Percentiles rank a stretch among this genome's conserved stretches.
These are phyloP conservation scores for Parachaetomium inaequale DNA, from an alignment of 495 filamentous ascomycete genomes.

Conservation along the genomic window DNA sequence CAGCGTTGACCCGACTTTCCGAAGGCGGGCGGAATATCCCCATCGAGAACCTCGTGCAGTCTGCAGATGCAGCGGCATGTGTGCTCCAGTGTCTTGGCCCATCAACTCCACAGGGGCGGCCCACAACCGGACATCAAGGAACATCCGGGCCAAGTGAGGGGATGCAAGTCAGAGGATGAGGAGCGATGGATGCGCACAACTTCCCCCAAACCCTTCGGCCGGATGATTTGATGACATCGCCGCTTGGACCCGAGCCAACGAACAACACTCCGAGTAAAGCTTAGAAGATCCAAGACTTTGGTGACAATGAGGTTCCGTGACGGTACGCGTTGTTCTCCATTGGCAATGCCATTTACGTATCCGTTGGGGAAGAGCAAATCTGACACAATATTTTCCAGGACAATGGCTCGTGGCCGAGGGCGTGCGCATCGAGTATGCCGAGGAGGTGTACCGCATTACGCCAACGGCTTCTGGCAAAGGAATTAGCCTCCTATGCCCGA, in stretches of 20 bases:
- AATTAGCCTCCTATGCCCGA: constrained; percentile 49
- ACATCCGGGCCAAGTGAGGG: not conserved
- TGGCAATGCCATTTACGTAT: not conserved
- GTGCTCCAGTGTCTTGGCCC: not conserved
- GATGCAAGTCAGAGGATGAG: too few species aligned
- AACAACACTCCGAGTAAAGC: not conserved
- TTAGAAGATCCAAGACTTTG: not conserved
- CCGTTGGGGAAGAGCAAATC: not conserved
- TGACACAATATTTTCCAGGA: not conserved
- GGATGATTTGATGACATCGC: not conserved
- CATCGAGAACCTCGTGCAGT: constrained; percentile 2
- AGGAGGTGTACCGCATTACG: constrained; percentile 49
- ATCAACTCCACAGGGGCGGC: not conserved
- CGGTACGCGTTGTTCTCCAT: not conserved
- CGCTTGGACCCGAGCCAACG: too few species aligned
- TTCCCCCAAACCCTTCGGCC: not conserved
- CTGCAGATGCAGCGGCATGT: not conserved
- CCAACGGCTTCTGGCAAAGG: constrained; percentile 35
- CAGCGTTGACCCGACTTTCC: not conserved
- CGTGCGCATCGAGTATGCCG: constrained; percentile 51
- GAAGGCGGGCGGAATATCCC: constrained; percentile 5
- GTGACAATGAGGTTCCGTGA: constrained; percentile 21
- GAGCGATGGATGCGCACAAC: too few species aligned
- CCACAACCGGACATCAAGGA: not conserved
- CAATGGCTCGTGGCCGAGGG: constrained; percentile 48